phyloP scores from a whole-genome alignment of 1,284 basidiomycete species.

The Tilletia horrida region DNA sequence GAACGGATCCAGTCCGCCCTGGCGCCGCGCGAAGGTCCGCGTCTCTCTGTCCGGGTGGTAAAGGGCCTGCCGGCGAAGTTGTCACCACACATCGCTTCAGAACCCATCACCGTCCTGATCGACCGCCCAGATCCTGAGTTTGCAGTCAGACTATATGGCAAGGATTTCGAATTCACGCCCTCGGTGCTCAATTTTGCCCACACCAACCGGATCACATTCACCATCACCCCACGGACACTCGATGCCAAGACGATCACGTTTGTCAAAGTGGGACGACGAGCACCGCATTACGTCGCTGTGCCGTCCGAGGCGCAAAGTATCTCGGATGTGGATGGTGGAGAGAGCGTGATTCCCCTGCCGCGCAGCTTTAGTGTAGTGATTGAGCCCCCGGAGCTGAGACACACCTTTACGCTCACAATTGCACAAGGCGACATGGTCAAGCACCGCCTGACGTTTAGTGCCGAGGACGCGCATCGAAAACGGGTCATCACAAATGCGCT shows the following conservation, averaged over 20 bases:
- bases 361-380: conserved; percentile 34
- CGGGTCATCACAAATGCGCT: conserved; percentile 25
- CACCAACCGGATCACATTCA: conserved; percentile 37
- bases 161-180: conserved; percentile 45
- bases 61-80: conserved; percentile 34
- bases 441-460: conserved; percentile 41
- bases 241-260: conserved; percentile 43
- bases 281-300: conserved; percentile 21
- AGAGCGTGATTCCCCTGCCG: conserved; percentile 29
- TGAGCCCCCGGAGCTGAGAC: conserved; percentile 44
- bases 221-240: conserved; percentile 38
- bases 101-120: conserved; percentile 43
- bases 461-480: conserved; percentile 29
- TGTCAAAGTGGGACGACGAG: conserved; percentile 36
- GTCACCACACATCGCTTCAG: conserved; percentile 39
- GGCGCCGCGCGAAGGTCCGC: conserved; percentile 24
- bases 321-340: background rate
- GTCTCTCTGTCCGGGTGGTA: background rate
- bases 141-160: conserved; percentile 44
- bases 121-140: conserved; percentile 44
- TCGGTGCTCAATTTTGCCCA: conserved; percentile 42
- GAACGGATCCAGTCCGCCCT: conserved; percentile 42
- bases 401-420: conserved; percentile 34
- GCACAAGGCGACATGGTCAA: background rate
- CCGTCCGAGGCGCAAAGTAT: conserved; percentile 16